Evolutionary conservation across 176 grass and related monocot genomes (phyloP).

Genomic region (Carex littledalei): DNA sequence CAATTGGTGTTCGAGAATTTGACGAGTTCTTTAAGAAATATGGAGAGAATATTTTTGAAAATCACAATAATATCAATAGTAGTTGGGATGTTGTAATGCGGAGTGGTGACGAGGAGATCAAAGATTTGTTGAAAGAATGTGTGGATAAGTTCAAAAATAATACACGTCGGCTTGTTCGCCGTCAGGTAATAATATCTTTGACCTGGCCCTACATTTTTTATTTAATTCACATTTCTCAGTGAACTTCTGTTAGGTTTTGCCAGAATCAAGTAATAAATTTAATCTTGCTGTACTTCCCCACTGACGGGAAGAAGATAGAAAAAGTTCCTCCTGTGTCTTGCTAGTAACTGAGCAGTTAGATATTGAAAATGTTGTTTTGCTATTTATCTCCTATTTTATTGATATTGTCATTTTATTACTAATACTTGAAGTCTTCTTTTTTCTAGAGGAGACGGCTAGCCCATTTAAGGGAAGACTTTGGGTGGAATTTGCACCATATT

Average conservation of each 20-base stretch:
- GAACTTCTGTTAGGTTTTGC: not conserved
- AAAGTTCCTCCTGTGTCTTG: not conserved
- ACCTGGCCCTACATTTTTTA: not conserved
- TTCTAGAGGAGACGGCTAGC: conserved; percentile 51
- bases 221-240: not conserved
- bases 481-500: conserved; percentile 67
- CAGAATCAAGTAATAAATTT: not conserved
- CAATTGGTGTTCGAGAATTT: conserved; percentile 94
- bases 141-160: conserved; percentile 72
- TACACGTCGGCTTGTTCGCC: conserved; percentile 69
- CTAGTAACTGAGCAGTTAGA: not conserved
- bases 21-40: conserved; percentile 61
- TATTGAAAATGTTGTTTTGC: not conserved
- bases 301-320: not conserved
- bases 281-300: not conserved
- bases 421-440: not conserved
- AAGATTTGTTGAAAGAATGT: conserved; percentile 57
- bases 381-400: not conserved
- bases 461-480: conserved; percentile 60
- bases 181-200: conserved; percentile 53
- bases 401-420: conserved; percentile 4
- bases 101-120: conserved; percentile 37
- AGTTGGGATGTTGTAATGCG: conserved; percentile 11
- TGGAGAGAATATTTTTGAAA: not conserved
- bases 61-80: not conserved